Percentiles rank a stretch among this genome's conserved stretches.
Evolutionary conservation across 352 stramenopile species (phyloP).

Genomic region (Globisporangium spinosum): DNA sequence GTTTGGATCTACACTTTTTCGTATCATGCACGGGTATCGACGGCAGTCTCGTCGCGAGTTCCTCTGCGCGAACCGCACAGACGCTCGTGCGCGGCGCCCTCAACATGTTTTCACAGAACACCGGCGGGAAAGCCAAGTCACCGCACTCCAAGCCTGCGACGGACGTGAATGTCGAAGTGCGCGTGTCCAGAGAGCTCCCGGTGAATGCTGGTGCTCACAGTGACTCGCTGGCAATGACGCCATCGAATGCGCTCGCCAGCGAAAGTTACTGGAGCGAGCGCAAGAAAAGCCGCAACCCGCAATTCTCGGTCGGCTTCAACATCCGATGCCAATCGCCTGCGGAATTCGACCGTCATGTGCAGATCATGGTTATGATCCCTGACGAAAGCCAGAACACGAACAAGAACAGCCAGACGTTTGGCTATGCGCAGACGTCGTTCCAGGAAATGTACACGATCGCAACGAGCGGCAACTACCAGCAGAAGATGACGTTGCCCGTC

Average conservation of each 20-base stretch:
- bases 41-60: slow-evolving; percentile 40
- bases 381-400: slow-evolving; percentile 65
- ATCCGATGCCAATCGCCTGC: slow-evolving; percentile 43
- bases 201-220: not conserved
- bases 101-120: slow-evolving; percentile 56
- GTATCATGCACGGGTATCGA: slow-evolving; percentile 62
- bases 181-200: slow-evolving; percentile 49
- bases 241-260: slow-evolving; percentile 27
- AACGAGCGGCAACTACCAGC: slow-evolving; percentile 49
- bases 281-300: slow-evolving; percentile 52
- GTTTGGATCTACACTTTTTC: slow-evolving; percentile 60
- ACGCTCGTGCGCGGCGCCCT: slow-evolving; percentile 72
- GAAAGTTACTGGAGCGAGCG: slow-evolving; percentile 76
- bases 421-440: slow-evolving; percentile 71
- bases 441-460: slow-evolving; percentile 72
- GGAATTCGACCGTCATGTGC: slow-evolving; percentile 59
- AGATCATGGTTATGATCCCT: slow-evolving; percentile 77
- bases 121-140: slow-evolving; percentile 31
- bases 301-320: slow-evolving; percentile 67
- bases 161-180: slow-evolving; percentile 70
- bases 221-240: not conserved
- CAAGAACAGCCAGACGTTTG: slow-evolving; percentile 63
- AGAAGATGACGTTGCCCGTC: slow-evolving; percentile 64
- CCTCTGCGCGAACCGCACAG: slow-evolving; percentile 53
- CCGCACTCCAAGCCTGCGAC: slow-evolving; percentile 45